A percentile compares a stretch with the other conserved stretches of the same genome.
Evolutionary conservation across 2,329 filamentous ascomycete species (phyloP).

Genomic region (Ophiostoma tasmaniense): DNA sequence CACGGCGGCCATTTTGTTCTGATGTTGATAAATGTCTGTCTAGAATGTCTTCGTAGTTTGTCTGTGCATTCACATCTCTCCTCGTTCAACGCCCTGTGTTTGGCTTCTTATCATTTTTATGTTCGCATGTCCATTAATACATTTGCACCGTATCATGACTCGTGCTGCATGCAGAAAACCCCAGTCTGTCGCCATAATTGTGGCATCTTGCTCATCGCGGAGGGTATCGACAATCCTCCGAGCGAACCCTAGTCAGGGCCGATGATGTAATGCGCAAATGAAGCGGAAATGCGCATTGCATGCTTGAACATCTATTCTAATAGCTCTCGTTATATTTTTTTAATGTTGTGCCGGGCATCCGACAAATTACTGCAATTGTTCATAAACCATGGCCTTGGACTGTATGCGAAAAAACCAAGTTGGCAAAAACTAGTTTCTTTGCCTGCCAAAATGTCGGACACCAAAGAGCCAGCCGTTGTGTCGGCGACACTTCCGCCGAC

Average conservation of each 20-base stretch:
- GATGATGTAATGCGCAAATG: neutral
- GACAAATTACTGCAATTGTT: neutral
- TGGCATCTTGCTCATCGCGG: slow-evolving; percentile 19
- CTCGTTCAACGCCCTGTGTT: neutral
- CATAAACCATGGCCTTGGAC: neutral
- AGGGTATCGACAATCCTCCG: slow-evolving; percentile 16
- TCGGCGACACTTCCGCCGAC: neutral
- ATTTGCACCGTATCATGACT: slow-evolving; percentile 5
- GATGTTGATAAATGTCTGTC: neutral
- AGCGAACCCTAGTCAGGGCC: neutral
- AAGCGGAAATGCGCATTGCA: slow-evolving; percentile 14
- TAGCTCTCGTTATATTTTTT: neutral
- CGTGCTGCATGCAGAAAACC: neutral
- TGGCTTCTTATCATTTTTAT: neutral
- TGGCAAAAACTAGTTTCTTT: too few species aligned
- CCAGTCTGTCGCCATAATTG: slow-evolving; percentile 15
- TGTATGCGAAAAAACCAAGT: too few species aligned
- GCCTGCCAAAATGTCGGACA: neutral
- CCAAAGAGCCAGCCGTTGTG: neutral
- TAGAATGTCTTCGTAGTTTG: neutral
- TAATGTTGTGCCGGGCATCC: neutral
- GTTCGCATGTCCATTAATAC: neutral
- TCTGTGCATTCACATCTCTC: neutral
- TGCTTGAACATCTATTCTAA: slow-evolving; percentile 17
- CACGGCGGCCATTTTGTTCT: slow-evolving; percentile 9